These are phyloP conservation scores for Starmera quercuum DNA, from an alignment of 805 yeast species.

Conservation along the genomic window DNA sequence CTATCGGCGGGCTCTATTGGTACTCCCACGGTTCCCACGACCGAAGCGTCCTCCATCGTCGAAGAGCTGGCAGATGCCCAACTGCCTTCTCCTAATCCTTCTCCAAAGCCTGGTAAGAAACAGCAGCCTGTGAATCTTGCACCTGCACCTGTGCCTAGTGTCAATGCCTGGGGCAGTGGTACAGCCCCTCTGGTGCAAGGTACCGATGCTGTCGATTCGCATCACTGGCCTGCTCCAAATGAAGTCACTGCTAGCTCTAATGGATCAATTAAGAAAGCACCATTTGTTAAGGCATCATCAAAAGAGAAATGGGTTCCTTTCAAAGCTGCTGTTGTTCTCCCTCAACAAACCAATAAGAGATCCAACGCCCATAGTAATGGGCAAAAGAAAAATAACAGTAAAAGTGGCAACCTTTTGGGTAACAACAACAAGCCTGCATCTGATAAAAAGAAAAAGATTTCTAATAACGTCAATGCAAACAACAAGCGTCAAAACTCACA, in stretches of 20 bases:
- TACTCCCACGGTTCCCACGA: too few relatives aligned
- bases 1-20: too few relatives aligned
- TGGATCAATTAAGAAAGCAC: conserved; percentile 5
- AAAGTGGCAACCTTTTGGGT: conserved; percentile 5
- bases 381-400: conserved; percentile 15
- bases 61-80: conserved; percentile 5
- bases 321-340: conserved; percentile 45
- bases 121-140: conserved; percentile 30
- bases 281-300: conserved; percentile 5
- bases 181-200: conserved; percentile 19
- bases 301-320: conserved; percentile 73
- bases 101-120: conserved; percentile 18
- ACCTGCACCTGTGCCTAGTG: conserved; percentile 61
- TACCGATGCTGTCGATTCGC: conserved; percentile 14
- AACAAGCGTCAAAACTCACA: background rate
- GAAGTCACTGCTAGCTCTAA: conserved; percentile 13
- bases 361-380: conserved; percentile 10
- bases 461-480: background rate
- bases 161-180: conserved; percentile 50
- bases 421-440: conserved; percentile 2
- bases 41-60: too few relatives aligned
- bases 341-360: conserved; percentile 18
- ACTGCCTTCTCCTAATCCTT: conserved; percentile 20
- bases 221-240: conserved; percentile 30
- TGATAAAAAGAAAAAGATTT: background rate